These are phyloP conservation scores for Pythium chondricola DNA, from an alignment of 352 stramenopile genomes.

Conservation along the genomic window DNA sequence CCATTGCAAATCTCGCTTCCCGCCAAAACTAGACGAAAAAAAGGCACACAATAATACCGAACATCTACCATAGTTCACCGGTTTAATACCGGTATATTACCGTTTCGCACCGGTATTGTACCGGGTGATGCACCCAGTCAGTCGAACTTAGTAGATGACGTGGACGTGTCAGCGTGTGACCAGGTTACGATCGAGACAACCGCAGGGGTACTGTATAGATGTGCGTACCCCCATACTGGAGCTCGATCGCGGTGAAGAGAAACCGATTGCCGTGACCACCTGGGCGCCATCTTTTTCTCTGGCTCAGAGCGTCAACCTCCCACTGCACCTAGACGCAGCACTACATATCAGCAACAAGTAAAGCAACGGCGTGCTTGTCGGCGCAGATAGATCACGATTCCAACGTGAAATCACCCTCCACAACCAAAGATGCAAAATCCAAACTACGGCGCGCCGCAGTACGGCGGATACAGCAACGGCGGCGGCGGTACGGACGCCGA, in stretches of 20 bases:
- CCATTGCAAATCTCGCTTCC: constrained; percentile 32
- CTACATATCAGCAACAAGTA: too few relatives aligned
- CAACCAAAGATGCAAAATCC: constrained; percentile 19
- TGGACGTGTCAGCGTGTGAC: constrained; percentile 1
- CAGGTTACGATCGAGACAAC: too few relatives aligned
- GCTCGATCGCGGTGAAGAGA: too few relatives aligned
- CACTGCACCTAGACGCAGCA: too few relatives aligned
- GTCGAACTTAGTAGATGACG: constrained; percentile 7
- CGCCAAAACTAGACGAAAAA: constrained; percentile 10
- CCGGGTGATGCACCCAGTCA: constrained; percentile 7
- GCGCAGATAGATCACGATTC: too few relatives aligned
- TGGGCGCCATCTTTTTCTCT: too few relatives aligned
- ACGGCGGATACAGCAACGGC: constrained; percentile 10
- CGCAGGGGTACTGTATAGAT: not conserved
- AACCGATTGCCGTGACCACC: not conserved
- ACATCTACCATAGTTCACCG: not conserved
- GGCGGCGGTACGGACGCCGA: constrained; percentile 22
- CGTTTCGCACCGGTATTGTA: constrained; percentile 1
- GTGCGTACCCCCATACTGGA: constrained; percentile 1
- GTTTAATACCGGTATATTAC: not conserved
- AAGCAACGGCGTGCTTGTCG: too few relatives aligned
- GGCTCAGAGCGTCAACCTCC: too few relatives aligned
- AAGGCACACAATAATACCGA: not conserved
- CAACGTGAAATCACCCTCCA: too few relatives aligned
- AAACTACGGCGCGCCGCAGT: constrained; percentile 8